These are phyloP conservation scores for Ceratobasidium sp. DNA, from an alignment of 1,284 basidiomycete genomes.

Conservation along the genomic window DNA sequence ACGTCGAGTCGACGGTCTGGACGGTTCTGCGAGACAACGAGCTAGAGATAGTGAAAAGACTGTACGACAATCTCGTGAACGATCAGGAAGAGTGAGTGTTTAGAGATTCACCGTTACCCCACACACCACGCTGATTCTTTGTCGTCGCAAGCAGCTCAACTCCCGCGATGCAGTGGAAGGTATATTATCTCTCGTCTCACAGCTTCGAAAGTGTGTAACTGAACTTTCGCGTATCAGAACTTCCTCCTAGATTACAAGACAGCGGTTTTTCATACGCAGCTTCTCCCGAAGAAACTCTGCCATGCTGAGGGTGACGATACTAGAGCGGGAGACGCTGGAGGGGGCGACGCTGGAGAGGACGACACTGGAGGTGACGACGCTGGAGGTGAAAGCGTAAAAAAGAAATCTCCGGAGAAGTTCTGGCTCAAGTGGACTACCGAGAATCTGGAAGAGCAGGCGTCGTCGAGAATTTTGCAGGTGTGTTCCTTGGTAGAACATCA, in stretches of 20 bases:
- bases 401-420: not conserved
- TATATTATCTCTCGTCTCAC: not conserved
- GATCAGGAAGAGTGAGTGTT: constrained; percentile 5
- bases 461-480: not conserved
- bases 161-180: not conserved
- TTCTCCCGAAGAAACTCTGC: not conserved
- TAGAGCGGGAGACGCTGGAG: not conserved
- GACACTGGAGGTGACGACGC: no score
- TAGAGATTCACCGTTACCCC: no score
- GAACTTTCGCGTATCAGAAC: not conserved
- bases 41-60: not conserved
- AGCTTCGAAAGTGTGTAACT: not conserved
- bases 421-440: constrained; percentile 9
- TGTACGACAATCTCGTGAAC: not conserved
- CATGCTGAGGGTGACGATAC: not conserved
- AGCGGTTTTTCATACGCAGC: not conserved
- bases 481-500: not conserved
- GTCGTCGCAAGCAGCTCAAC: not conserved
- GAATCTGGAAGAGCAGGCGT: not conserved
- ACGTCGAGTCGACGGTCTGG: constrained; percentile 15
- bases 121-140: no score
- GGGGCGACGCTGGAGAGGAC: not conserved
- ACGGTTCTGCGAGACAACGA: not conserved
- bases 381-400: no score
- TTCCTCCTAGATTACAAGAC: constrained; percentile 24